Evolutionary conservation across 768 basidiomycete genomes (phyloP), one percentile per base, ranked within the genome.

Genomic region (Mycena galopus): DNA sequence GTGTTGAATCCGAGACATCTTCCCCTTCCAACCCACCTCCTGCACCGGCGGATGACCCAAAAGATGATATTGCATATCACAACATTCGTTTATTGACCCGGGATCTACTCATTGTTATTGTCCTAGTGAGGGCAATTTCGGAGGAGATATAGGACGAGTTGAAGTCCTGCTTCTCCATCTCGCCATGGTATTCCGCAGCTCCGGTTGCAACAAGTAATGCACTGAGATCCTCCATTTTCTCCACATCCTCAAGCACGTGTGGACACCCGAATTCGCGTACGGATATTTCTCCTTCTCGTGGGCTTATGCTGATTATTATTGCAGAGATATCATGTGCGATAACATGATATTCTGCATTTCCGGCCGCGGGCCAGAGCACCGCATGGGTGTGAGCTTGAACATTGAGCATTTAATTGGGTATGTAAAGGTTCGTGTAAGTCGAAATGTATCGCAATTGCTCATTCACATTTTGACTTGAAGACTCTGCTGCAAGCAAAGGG

Each of bases 321-420:
- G 83, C 60, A 84, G 83, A 0, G 73, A 86, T 42, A 81, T 86
- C 0, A 82, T 84, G 77, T 73, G 78, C 0, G 82, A 86, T 56
- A 82, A 77, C 27, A 80, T 82, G 79, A 72, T 86, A 0, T 64
- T 84, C 19, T 83, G 84, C 39, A 25, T 77, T 0, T 78, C 79
- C 0, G 83, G 84, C 0, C 64, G 81, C 1, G 65, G 65, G 11
- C 66, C 78, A 11, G 81, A 82, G 0, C 82, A 84, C 63, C 76
- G 67, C 1, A 85, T 85, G 82, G 72, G 67, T 0, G 76, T 83
- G 10, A 80, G 85, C 50, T 10, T 82, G 1, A 85, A 86, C 53
- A 84, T 85, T 1, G 81, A 85, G 44, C 84, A 86, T 68, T 57
- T 79, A 0, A 83, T 84, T 50, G 57, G 78, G 0, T 78, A 81